Base-by-base conservation (phyloP, 345 rosid species). In the Eucalyptus microcorys region DNA sequence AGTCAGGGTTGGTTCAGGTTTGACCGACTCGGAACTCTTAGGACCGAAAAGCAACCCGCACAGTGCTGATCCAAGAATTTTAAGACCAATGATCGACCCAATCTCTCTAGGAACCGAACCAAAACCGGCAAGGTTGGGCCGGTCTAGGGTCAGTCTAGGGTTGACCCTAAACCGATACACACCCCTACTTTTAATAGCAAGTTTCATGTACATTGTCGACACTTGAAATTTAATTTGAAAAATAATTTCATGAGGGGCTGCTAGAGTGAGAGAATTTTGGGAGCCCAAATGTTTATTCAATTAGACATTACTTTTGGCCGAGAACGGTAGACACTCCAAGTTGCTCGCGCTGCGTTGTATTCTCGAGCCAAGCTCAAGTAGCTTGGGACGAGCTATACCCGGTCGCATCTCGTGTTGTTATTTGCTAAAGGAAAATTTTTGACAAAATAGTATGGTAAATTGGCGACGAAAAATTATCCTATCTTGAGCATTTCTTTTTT, bases 161-260 rank as follows among this genome's bases (percentile, higher is more conserved):
- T 37, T 37, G 40, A 37, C 40, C 40, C 40, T 37, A 4, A 4
- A 37, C 40, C 40, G 40, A 37, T 37, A 4, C 40, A 3, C 40
- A 37, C 40, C 40, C 40, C 40, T 37, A 37, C 10, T n/a, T 64
- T 64, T 64, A 34, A 68, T 1, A 16, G 7, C 4, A 16, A 68
- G 42, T 68, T 3, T 14, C 0, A 3, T 1, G 21, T 34, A 17
- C 3, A 68, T 68, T 16, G 0, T 16, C 0, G 1, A 32, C 42
- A 8, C 7, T 4, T 16, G 3, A 34, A 68, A 68, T 34, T 10
- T 68, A 68, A 10, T 68, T 34, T 68, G 13, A 34, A 34, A 34
- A 34, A 17, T n/a, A 15, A 64, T 64, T n/a, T 64, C 37, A 14
- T n/a, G 37, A 66, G 6, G 16, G 11, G 10, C 10, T 0, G 4